Percentiles rank a stretch among this genome's conserved stretches.
phyloP scores from a whole-genome alignment of 345 rosid genomes.

The Corchorus olitorius region DNA sequence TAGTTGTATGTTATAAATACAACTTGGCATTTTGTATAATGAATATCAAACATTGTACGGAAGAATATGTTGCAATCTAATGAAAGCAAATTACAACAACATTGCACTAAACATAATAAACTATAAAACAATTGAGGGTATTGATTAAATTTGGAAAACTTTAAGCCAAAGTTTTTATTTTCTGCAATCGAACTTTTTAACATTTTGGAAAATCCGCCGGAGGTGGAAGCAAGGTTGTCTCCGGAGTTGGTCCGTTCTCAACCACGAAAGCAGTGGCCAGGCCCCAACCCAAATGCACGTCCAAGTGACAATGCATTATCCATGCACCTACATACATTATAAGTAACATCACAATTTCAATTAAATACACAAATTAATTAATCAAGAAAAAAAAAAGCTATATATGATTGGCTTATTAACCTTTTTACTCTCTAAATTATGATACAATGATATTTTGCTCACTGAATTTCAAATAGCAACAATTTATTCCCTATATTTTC shows the following conservation, averaged over 20 bases:
- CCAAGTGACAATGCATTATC: constrained; percentile 71
- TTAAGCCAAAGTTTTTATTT: not conserved
- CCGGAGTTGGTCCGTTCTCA: constrained; percentile 57
- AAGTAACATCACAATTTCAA: too few species aligned
- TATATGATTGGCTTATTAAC: too few species aligned
- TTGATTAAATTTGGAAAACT: not conserved
- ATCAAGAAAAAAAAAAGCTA: too few species aligned
- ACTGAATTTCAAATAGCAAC: too few species aligned
- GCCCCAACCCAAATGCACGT: constrained; percentile 61
- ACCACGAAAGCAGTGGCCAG: constrained; percentile 52
- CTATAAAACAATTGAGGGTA: not conserved
- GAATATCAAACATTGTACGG: not conserved
- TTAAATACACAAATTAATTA: too few species aligned
- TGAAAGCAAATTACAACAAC: not conserved
- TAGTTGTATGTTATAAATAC: not conserved
- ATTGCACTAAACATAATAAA: not conserved
- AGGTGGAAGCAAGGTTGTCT: constrained; percentile 55
- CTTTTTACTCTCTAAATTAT: too few species aligned
- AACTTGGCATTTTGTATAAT: not conserved
- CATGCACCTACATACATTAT: constrained; percentile 49
- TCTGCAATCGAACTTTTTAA: not conserved
- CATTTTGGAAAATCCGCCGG: constrained; percentile 65
- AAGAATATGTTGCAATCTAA: not conserved
- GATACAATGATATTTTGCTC: too few species aligned
- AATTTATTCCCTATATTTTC: too few species aligned